A percentile compares a stretch with the other conserved stretches of the same genome.
These are phyloP conservation scores for Blastomyces emzantsi DNA, from an alignment of 2,329 filamentous ascomycete genomes.

Conservation along the genomic window DNA sequence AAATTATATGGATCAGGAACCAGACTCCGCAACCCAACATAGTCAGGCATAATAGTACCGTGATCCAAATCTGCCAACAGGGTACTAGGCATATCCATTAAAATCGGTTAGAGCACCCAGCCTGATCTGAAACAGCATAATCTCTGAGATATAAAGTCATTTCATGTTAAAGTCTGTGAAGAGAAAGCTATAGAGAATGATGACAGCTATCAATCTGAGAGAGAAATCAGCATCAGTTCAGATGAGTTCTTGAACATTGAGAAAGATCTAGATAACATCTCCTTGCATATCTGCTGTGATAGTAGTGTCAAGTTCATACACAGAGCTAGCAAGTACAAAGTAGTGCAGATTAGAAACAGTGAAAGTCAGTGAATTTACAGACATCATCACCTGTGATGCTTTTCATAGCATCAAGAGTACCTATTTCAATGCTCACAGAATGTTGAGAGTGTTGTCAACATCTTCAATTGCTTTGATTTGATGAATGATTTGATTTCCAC, in stretches of 20 bases:
- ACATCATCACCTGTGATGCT: not conserved
- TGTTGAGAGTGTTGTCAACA: not conserved
- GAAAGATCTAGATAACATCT: slow-evolving; percentile 33
- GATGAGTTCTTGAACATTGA: slow-evolving; percentile 31
- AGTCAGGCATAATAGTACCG: not conserved
- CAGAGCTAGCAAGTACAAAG: slow-evolving; percentile 32
- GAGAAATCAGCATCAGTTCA: slow-evolving; percentile 39
- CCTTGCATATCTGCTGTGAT: slow-evolving; percentile 43
- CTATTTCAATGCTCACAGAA: not conserved
- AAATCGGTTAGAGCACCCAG: not conserved
- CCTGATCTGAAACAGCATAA: slow-evolving; percentile 27
- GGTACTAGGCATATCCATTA: too few species aligned
- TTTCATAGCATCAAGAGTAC: not conserved
- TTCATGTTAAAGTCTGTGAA: slow-evolving; percentile 41
- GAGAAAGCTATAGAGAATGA: slow-evolving; percentile 31
- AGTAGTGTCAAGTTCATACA: slow-evolving; percentile 37
- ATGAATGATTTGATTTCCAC: not conserved
- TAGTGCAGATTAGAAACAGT: slow-evolving; percentile 19
- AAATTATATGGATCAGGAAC: not conserved
- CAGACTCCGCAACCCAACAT: not conserved
- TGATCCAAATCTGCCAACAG: too few species aligned
- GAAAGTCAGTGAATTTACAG: not conserved
- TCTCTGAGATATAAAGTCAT: slow-evolving; percentile 28
- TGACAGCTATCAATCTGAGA: slow-evolving; percentile 35
- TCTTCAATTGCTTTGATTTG: not conserved